These are phyloP conservation scores for Anacardium occidentale DNA, from an alignment of 345 rosid species.

Conservation along the genomic window DNA sequence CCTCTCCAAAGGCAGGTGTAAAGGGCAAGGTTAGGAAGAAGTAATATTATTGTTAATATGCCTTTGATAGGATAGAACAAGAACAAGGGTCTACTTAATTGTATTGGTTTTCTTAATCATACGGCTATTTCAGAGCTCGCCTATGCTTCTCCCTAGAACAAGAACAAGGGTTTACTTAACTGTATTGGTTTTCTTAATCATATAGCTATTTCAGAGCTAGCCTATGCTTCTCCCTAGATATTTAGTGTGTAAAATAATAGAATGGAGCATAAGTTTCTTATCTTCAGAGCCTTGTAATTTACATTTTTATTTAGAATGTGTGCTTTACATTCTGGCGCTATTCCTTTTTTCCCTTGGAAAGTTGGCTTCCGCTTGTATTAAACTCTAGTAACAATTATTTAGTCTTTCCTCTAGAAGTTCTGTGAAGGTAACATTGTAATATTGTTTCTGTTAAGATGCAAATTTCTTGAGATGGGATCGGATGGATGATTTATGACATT, in stretches of 20 bases:
- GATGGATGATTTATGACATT: background rate
- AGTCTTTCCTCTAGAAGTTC: background rate
- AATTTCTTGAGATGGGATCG: background rate
- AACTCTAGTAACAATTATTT: no score
- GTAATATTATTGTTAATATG: background rate
- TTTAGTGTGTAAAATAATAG: conserved; percentile 15
- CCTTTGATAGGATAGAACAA: background rate
- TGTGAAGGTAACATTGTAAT: background rate
- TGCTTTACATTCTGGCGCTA: background rate
- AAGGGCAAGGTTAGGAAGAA: conserved; percentile 19
- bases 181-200: background rate
- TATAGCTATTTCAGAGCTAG: background rate
- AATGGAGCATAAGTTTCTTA: background rate
- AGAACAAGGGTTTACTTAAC: background rate
- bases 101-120: background rate
- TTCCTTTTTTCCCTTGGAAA: background rate
- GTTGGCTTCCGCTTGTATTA: no score
- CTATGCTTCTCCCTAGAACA: background rate
- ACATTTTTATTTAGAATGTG: background rate
- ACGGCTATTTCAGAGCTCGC: background rate
- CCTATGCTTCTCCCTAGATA: background rate
- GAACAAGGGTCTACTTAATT: background rate
- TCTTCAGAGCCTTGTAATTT: background rate
- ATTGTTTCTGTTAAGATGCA: background rate
- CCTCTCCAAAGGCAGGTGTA: conserved; percentile 25